Conservation (phyloP, 371 early-diverging fungal species). For the Ordospora colligata region DNA sequence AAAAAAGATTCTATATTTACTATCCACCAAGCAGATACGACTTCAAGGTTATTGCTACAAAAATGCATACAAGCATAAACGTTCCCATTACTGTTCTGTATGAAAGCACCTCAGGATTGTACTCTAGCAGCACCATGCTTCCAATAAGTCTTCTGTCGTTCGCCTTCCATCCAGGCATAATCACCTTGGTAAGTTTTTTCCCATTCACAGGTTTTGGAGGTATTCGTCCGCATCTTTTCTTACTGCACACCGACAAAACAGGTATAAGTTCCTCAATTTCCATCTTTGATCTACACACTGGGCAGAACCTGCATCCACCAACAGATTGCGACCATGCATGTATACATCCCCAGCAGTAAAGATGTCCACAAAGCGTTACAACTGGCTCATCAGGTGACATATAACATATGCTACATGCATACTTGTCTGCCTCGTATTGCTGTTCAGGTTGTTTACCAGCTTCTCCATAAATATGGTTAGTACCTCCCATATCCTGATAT, state of each 20-base stretch:
- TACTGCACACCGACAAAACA: not conserved
- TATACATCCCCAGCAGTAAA: slow-evolving; percentile 53
- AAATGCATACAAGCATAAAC: not conserved
- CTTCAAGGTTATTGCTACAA: not conserved
- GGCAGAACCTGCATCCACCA: slow-evolving; percentile 34
- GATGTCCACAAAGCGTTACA: slow-evolving; percentile 47
- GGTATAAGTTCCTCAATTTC: not conserved
- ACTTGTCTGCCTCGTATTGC: slow-evolving; percentile 2
- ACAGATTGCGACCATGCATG: slow-evolving; percentile 39
- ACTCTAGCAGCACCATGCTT: not conserved
- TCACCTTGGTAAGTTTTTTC: not conserved
- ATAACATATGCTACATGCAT: slow-evolving; percentile 51
- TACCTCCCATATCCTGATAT: too few relatives aligned
- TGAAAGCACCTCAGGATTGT: not conserved
- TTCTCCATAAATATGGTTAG: not conserved
- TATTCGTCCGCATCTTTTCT: not conserved
- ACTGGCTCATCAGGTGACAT: slow-evolving; percentile 43
- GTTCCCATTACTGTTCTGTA: not conserved
- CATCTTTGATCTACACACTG: slow-evolving; percentile 36
- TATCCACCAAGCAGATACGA: not conserved
- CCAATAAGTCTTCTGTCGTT: not conserved
- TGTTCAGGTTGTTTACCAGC: not conserved
- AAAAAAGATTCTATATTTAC: not conserved
- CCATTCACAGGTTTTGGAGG: not conserved
- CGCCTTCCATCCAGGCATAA: not conserved